These are phyloP conservation scores for Cryptococcus maquisensis DNA, from an alignment of 1,284 basidiomycete species.

Conservation along the genomic window DNA sequence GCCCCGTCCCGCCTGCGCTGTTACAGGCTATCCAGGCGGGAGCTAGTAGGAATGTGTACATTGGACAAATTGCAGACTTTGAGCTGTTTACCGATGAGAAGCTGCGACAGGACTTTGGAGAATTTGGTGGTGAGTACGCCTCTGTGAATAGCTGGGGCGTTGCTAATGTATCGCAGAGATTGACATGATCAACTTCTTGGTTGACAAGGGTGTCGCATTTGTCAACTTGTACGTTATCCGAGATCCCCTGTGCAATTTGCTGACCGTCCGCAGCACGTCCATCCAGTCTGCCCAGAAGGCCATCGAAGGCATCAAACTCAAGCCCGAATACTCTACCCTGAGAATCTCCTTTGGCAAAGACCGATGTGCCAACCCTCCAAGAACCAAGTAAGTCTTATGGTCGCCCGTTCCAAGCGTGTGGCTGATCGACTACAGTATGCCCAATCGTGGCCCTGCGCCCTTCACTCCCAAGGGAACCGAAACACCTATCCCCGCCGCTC, in stretches of 20 bases:
- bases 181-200: slow-evolving; percentile 89
- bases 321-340: slow-evolving; percentile 73
- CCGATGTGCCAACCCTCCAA: slow-evolving; percentile 63
- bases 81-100: slow-evolving; percentile 79
- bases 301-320: slow-evolving; percentile 83
- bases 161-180: slow-evolving; percentile 55
- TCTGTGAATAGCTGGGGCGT: neutral
- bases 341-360: slow-evolving; percentile 91
- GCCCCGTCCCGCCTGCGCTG: slow-evolving; percentile 68
- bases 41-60: slow-evolving; percentile 89
- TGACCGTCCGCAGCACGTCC: slow-evolving; percentile 55
- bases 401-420: neutral
- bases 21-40: slow-evolving; percentile 82
- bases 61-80: slow-evolving; percentile 88
- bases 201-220: slow-evolving; percentile 94
- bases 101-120: slow-evolving; percentile 80
- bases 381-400: slow-evolving; percentile 3
- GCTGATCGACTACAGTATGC: neutral
- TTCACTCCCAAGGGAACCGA: neutral
- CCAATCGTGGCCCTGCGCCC: neutral
- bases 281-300: slow-evolving; percentile 92
- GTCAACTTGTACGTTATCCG: slow-evolving; percentile 64
- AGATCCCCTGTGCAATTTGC: slow-evolving; percentile 1
- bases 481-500: neutral
- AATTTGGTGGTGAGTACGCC: slow-evolving; percentile 62